Base-by-base conservation (phyloP, 768 basidiomycete species). In the Hydnomerulius pinastri region DNA sequence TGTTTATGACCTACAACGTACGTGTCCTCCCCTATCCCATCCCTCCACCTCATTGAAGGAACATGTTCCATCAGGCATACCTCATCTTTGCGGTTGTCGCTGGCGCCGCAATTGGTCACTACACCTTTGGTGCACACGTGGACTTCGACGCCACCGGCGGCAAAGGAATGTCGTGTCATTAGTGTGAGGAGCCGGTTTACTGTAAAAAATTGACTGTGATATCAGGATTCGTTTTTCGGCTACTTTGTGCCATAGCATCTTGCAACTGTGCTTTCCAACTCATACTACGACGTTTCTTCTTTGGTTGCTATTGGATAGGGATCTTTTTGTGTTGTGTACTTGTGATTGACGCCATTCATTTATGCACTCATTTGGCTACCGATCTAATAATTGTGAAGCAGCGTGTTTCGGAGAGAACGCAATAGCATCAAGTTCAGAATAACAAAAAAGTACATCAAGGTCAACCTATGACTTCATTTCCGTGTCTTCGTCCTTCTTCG, bases 1-100 rank as follows among this genome's bases (percentile, higher is more conserved):
- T 96, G 33, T 94, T 92, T 70, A 96, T 97, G 93, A 96, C 93
- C 4, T 97, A 95, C 72, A 97, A 97, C 57, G 91, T 92, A 51
- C 62, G n/a, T n/a, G 89, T 73, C 20, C 15, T 24, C 6, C 33
- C 17, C 9, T 40, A 42, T 40, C 11, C 50, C 37, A 7, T 36
- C 2, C 9, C 32, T 4, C 17, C 17, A 13, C n/a, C 7, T 15
- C 35, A 12, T 36, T 56, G 33, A 51, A 6, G 48, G 15, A 37
- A 18, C 15, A 7, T 18, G 43, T 24, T 10, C 15, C 27, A 39
- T 2, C 57, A 94, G 92, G 92, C 87, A 28, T 96, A 93, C 60
- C 83, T 96, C 28, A 91, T 96, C 62, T 63, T 79, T 24, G 83
- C 94, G 2, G 87, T 90, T 43, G 86, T 95, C 21, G 53, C 85